These are phyloP conservation scores for Tuber microsphaerosporum DNA, from an alignment of 495 filamentous ascomycete genomes.

Conservation along the genomic window DNA sequence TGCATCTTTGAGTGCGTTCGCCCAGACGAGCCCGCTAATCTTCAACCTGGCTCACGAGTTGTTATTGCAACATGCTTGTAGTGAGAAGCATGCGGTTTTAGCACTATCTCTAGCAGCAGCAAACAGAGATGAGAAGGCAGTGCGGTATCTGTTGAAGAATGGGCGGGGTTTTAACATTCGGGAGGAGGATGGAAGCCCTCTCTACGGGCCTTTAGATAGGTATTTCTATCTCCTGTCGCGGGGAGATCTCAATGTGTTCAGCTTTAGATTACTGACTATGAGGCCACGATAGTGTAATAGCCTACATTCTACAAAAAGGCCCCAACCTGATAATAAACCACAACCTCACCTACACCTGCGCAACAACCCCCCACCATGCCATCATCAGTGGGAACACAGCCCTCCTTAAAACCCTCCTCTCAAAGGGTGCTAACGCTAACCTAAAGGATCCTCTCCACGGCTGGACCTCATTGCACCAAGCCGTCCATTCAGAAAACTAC, in stretches of 20 bases:
- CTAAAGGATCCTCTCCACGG: not conserved
- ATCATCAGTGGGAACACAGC: not conserved
- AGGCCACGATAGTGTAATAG: not conserved
- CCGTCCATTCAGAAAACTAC: not conserved
- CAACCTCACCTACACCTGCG: not conserved
- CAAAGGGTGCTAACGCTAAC: not conserved
- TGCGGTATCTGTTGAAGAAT: not conserved
- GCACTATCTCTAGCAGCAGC: not conserved
- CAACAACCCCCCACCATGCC: not conserved
- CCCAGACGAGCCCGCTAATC: not conserved
- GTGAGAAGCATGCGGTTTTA: not conserved
- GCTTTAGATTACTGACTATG: not conserved
- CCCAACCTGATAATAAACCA: not conserved
- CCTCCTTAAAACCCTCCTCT: conserved; percentile 2
- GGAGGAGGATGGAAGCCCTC: not conserved
- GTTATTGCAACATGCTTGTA: not conserved
- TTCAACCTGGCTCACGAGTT: not conserved
- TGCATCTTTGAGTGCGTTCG: not conserved
- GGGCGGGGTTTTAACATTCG: not conserved
- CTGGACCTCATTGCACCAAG: not conserved
- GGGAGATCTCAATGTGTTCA: not conserved
- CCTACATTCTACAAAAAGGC: not conserved
- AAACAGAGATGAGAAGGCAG: not conserved
- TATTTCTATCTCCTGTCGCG: not conserved
- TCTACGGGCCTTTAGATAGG: not conserved